phyloP scores from a whole-genome alignment of 1,139 yeast genomes.

The Oligophagozyma castellii region DNA sequence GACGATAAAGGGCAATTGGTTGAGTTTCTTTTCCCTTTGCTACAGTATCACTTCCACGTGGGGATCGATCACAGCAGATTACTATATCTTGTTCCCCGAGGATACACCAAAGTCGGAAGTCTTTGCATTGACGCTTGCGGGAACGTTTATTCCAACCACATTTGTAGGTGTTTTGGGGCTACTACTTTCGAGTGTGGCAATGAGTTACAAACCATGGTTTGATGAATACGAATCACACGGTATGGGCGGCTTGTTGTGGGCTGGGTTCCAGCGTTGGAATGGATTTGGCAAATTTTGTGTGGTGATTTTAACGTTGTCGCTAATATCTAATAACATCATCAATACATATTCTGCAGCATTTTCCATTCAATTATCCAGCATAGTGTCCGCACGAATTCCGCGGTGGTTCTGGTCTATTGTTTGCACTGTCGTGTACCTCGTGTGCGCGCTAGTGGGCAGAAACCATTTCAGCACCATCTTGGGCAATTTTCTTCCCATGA shows the following conservation, averaged over 20 bases:
- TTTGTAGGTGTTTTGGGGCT: slow-evolving; percentile 68
- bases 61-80: slow-evolving; percentile 83
- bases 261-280: slow-evolving; percentile 63
- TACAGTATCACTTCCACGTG: slow-evolving; percentile 81
- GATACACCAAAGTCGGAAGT: slow-evolving; percentile 43
- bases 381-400: slow-evolving; percentile 49
- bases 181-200: slow-evolving; percentile 58
- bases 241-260: slow-evolving; percentile 64
- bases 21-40: slow-evolving; percentile 59
- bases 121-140: slow-evolving; percentile 51
- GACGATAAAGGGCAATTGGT: slow-evolving; percentile 48
- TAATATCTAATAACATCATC: slow-evolving; percentile 67
- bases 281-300: slow-evolving; percentile 67
- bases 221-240: slow-evolving; percentile 46
- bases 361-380: slow-evolving; percentile 59
- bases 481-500: slow-evolving; percentile 86
- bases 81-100: slow-evolving; percentile 74
- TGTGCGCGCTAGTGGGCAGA: slow-evolving; percentile 65
- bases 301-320: slow-evolving; percentile 53
- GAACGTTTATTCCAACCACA: slow-evolving; percentile 58
- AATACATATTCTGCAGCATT: slow-evolving; percentile 80
- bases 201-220: slow-evolving; percentile 45
- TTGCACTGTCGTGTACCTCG: slow-evolving; percentile 51
- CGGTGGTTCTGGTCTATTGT: slow-evolving; percentile 67
- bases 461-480: slow-evolving; percentile 61